Base-by-base conservation (phyloP, 2,329 filamentous ascomycete species). In the Cladosporium sp. region DNA sequence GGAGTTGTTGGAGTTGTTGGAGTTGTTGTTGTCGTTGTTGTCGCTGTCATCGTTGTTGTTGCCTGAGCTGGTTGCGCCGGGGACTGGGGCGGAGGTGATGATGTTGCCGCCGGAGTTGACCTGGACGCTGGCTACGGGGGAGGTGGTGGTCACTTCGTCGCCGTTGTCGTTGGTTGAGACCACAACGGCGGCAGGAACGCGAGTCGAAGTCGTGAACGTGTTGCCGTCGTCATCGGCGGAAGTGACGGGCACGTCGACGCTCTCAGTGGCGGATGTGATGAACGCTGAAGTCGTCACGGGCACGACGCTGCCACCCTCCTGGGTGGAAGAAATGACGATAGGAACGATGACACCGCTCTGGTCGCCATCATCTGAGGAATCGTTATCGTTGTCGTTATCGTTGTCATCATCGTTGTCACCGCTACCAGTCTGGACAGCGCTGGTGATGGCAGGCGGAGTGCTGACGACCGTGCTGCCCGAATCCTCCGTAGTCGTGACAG, bases 151-250 rank as follows among this genome's bases (percentile, higher is more conserved):
- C 8, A 70, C 56, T 35, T 67, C 66, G 31, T 60, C 56, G 56
- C 74, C 73, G 9, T 61, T 46, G 35, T 56, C 52, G 61, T 75
- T 66, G 42, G 74, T 76, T 32, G 69, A 68, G 28, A 60, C 52
- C 49, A 70, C 71, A 13, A 66, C 58, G 4, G 60, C 53, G 54
- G 74, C 68, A 49, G 70, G 72, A 3, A 65, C 64, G 2, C 68
- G 57, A 3, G 64, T 69, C 3, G 70, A 70, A 14, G 69, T 67
- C 3, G 66, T 61, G 2, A 69, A 68, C 6, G 70, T 56, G 40
- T 66, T 66, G n/a, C 67, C 68, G 31, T 56, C 35, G 4, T 54
- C 48, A 53, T 69, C 61, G 10, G 65, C 68, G 9, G 65, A 67
- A 5, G 64, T 68, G 41, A 66, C 44, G 2, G 55, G 46, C 3